A percentile compares a stretch with the other conserved stretches of the same genome.
Conservation (phyloP, 2,329 filamentous ascomycete species). For the Calycina marina region DNA sequence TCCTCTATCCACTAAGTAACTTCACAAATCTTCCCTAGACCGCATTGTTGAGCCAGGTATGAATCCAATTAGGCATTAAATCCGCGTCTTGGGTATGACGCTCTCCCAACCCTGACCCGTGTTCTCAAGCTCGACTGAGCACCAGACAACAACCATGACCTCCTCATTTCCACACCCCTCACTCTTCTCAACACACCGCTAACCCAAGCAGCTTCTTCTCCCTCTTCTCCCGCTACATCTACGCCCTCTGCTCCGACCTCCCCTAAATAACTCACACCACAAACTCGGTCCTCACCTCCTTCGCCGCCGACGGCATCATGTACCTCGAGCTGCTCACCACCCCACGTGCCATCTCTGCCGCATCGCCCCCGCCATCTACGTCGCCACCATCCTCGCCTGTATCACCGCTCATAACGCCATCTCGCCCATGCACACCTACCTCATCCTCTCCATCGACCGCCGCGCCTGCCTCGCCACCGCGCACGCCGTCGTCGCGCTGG, state of each 20-base stretch:
- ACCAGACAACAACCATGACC: too few species aligned
- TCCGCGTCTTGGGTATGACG: too few species aligned
- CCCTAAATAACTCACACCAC: slow-evolving; percentile 48
- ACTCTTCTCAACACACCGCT: too few species aligned
- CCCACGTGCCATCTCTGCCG: slow-evolving; percentile 44
- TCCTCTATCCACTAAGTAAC: neutral
- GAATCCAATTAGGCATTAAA: too few species aligned
- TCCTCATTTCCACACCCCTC: too few species aligned
- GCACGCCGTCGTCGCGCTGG: slow-evolving; percentile 47
- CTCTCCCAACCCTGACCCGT: too few species aligned
- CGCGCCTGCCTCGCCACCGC: slow-evolving; percentile 44
- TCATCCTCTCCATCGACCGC: slow-evolving; percentile 66
- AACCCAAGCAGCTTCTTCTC: slow-evolving; percentile 70
- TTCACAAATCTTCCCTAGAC: too few species aligned
- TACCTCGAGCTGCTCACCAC: slow-evolving; percentile 75
- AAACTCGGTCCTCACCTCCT: slow-evolving; percentile 47
- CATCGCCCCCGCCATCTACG: slow-evolving; percentile 44
- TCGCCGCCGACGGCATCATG: slow-evolving; percentile 54
- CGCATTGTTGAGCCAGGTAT: too few species aligned
- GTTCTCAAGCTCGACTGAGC: too few species aligned
- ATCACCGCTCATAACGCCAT: slow-evolving; percentile 33
- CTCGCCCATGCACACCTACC: slow-evolving; percentile 37
- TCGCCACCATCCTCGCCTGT: slow-evolving; percentile 49
- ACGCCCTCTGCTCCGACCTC: slow-evolving; percentile 53
- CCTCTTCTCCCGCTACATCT: slow-evolving; percentile 67